Evolutionary conservation across 441 rosid genomes (phyloP), one percentile per base, ranked within the genome.

Genomic region (Eutrema salsugineum): DNA sequence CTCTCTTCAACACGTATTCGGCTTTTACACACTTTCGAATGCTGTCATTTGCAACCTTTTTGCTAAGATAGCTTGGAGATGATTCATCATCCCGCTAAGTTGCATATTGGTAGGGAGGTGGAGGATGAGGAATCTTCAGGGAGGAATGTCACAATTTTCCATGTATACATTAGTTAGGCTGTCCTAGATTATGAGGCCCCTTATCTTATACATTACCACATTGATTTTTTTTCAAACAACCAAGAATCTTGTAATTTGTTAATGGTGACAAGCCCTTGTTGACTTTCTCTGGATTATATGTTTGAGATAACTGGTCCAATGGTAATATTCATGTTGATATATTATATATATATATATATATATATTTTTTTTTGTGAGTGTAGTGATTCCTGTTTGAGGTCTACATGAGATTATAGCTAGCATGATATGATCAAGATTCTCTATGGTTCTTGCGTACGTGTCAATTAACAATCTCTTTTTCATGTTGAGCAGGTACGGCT

Each of bases 401-500:
- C 33, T 59, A 49, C 22, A 42, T 68, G 35, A 33, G 65, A 24
- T 39, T 68, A 14, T 36, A 68, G 54, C 20, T 62, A 38, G 43
- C 5, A 30, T 60, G 53, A 39, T 60, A 35, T 75, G 51, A 17
- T 75, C 74, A 54, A 44, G 66, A 47, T 36, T 46, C 14, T 27
- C 12, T 2, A 17, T 10, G 69, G 49, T 17, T 59, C 24, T 62
- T 53, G 20, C 24, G 22, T 7, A 39, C 66, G 30, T 63, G 66
- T 48, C 48, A 43, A 17, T 24, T 76, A 43, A 77, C 50, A 51
- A 58, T 71, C 28, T 47, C 61, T 74, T 49, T 57, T 81, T 72
- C 66, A 76, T 51, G 54, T 27, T 72, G 59, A 69, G 68, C 83
- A 95, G 99, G 88, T 85, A 64, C 84, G 84, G 78, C 80, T 95